These are phyloP conservation scores for Mitragyna speciosa DNA, from an alignment of 257 asterid genomes.

Conservation along the genomic window DNA sequence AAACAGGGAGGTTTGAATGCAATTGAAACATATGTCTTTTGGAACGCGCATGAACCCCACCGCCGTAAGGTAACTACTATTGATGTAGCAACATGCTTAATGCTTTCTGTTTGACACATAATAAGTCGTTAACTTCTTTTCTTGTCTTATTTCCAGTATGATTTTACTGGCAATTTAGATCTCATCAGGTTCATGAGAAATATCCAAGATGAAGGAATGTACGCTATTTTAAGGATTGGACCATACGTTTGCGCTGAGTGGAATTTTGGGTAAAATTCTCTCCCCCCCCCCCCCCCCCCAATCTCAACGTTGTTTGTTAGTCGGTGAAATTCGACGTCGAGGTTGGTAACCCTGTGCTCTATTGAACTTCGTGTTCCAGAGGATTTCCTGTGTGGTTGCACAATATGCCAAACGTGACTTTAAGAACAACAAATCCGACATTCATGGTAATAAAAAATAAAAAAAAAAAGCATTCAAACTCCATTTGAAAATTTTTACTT, in stretches of 20 bases:
- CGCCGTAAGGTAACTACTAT: constrained; percentile 29
- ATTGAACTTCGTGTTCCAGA: constrained; percentile 19
- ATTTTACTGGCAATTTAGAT: constrained; percentile 36
- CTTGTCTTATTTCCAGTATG: constrained; percentile 22
- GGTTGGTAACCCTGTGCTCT: not conserved
- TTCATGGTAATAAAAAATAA: constrained; percentile 25
- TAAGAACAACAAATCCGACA: constrained; percentile 37
- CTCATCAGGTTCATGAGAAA: constrained; percentile 37
- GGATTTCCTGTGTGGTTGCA: constrained; percentile 54
- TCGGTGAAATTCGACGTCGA: no score
- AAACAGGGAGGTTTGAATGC: constrained; percentile 50
- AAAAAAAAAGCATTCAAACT: not conserved
- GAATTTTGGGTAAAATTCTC: constrained; percentile 35
- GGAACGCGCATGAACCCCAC: constrained; percentile 48
- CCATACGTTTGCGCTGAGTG: constrained; percentile 58
- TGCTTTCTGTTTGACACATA: not conserved
- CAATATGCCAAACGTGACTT: constrained; percentile 28
- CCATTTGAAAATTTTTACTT: not conserved
- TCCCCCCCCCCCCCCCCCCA: no score
- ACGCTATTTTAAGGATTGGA: constrained; percentile 47
- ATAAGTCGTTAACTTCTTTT: no score
- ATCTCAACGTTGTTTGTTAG: not conserved
- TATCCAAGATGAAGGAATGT: constrained; percentile 43
- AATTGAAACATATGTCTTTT: constrained; percentile 45
- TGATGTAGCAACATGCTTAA: not conserved